Evolutionary conservation across 176 grass and related monocot genomes (phyloP).

Genomic region (Carex pumila): DNA sequence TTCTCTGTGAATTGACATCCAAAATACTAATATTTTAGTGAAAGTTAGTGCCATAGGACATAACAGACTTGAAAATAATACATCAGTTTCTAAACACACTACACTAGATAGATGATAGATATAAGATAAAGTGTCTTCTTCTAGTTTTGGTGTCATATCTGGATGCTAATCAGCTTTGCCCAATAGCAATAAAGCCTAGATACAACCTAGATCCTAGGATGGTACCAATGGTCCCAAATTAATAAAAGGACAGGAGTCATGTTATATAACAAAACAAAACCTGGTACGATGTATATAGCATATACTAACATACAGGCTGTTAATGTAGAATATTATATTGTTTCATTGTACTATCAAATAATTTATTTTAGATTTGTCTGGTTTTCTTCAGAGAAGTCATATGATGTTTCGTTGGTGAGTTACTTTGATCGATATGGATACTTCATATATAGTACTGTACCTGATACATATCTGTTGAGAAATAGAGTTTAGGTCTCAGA

Average conservation of each 20-base stretch:
- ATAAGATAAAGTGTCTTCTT: background rate
- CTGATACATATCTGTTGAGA: too few species aligned
- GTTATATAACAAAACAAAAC: background rate
- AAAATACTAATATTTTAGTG: background rate
- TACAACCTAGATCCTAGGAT: background rate
- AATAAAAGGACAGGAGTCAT: background rate
- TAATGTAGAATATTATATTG: background rate
- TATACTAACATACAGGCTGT: background rate
- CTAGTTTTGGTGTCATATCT: slow-evolving; percentile 1
- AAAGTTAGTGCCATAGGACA: background rate
- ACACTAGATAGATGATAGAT: too few species aligned
- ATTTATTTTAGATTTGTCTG: background rate
- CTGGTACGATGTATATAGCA: background rate
- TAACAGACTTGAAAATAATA: background rate
- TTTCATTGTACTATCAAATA: background rate
- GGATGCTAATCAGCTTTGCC: background rate
- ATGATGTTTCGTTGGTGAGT: too few species aligned
- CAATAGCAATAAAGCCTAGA: background rate
- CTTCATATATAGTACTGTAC: too few species aligned
- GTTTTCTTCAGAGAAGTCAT: too few species aligned
- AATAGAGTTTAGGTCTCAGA: too few species aligned
- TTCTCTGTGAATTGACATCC: too few species aligned
- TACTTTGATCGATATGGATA: too few species aligned
- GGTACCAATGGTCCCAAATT: background rate
- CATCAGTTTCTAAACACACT: background rate